Evolutionary conservation across 495 filamentous ascomycete species (phyloP), one percentile per base, ranked within the genome.

Genomic region (Aspergillus saccharolyticus): DNA sequence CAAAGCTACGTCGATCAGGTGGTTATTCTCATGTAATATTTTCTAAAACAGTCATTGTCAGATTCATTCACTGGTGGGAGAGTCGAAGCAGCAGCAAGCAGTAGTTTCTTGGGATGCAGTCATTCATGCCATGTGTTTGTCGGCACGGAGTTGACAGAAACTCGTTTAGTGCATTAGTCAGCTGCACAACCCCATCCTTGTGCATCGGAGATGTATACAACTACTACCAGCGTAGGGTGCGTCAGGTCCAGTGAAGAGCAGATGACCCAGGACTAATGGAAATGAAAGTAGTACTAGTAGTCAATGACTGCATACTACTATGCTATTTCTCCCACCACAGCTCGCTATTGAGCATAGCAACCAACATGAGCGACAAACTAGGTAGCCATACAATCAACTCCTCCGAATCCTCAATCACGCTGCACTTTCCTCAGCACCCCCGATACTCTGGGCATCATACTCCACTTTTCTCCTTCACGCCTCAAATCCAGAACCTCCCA

Each of bases 1-100:
- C 22, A 50, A 55, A 57, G 44, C 45, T 61, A 52, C 51, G 54
- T 54, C n/a, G n/a, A n/a, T n/a, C n/a, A n/a, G n/a, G 56, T 52
- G 49, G 39, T 15, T 22, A 24, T 16, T 16, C 18, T 50, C 54
- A 61, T 61, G 59, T 61, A 54, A 61, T 21, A 54, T 25, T 20
- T 42, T 39, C 45, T 51, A 21, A 21, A 46, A 44, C 53, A 53
- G 55, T 47, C 24, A 44, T 54, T 25, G 30, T 50, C 44, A 30
- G 44, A 17, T 22, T 47, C 24, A 50, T 52, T 56, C 44, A 17
- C 45, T 39, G 50, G 54, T 28, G 42, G 43, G 45, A 12, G 51
- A 9, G 25, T 14, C 5, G 45, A 18, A 52, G 4, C 16, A n/a
- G 28, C 45, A 14, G 39, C 8, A 28, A 28, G 33, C 12, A 19